Evolutionary conservation across 139 green algal species (phyloP).

Genomic region (Coelastrella sp.): DNA sequence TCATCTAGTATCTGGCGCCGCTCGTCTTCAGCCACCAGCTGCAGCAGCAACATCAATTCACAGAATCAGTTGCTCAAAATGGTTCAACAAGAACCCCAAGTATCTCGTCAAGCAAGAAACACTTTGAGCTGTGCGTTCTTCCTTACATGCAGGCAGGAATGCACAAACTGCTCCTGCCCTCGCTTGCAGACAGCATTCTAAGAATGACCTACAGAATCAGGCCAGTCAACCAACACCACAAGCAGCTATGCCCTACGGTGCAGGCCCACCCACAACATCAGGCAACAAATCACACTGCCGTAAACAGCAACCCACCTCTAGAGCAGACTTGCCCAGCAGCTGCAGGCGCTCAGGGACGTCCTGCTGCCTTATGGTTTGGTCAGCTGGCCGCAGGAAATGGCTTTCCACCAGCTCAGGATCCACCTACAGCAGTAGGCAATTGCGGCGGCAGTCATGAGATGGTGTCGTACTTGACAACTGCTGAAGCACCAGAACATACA

Average conservation of each 20-base stretch:
- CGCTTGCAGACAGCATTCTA: background rate
- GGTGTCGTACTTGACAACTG: too few relatives aligned
- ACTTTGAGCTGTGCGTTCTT: too few relatives aligned
- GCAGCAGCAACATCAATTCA: background rate
- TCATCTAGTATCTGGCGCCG: slow-evolving; percentile 20
- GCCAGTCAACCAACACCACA: slow-evolving; percentile 5
- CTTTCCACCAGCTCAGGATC: slow-evolving; percentile 84
- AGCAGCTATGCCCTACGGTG: too few relatives aligned
- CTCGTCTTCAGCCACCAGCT: slow-evolving; percentile 2
- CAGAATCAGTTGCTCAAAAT: background rate
- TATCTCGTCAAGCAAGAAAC: background rate
- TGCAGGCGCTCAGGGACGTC: slow-evolving; percentile 92
- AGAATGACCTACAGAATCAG: background rate
- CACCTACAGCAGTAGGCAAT: slow-evolving; percentile 39
- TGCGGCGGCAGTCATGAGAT: too few relatives aligned
- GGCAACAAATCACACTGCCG: background rate
- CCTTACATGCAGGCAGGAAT: too few relatives aligned
- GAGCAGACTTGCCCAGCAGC: slow-evolving; percentile 53
- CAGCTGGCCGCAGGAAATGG: slow-evolving; percentile 80
- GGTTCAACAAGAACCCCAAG: background rate
- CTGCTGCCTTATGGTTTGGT: slow-evolving; percentile 74
- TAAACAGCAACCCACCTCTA: slow-evolving; percentile 4
- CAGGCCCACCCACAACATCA: too few relatives aligned
- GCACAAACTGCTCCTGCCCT: too few relatives aligned
- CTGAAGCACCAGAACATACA: too few relatives aligned